Conservation (phyloP, 257 asterid species). For the Paraleonurus japonicus region DNA sequence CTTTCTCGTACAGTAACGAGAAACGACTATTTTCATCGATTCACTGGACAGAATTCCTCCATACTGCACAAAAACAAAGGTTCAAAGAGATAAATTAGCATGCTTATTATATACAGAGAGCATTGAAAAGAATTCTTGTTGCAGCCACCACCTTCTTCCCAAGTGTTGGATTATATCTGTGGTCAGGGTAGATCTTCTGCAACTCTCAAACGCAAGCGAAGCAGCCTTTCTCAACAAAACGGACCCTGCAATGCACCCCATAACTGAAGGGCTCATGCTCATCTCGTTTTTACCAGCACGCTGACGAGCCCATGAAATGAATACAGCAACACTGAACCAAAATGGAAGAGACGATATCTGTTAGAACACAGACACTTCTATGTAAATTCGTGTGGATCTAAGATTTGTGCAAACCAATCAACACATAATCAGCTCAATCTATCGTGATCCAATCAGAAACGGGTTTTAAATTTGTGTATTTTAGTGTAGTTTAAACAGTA, state of each 20-base stretch:
- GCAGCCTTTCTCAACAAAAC: constrained; percentile 79
- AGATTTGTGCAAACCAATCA: no score
- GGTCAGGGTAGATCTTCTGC: constrained; percentile 83
- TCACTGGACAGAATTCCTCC: constrained; percentile 73
- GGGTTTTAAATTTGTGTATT: no score
- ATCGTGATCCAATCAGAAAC: no score
- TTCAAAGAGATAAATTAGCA: neutral
- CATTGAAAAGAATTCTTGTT: neutral
- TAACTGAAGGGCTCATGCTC: constrained; percentile 48
- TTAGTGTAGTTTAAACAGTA: no score
- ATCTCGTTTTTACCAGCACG: constrained; percentile 33
- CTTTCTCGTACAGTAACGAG: neutral
- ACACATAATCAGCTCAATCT: no score
- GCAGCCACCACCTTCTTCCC: constrained; percentile 61
- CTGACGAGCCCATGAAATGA: constrained; percentile 81
- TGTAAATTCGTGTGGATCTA: no score
- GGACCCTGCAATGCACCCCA: constrained; percentile 85
- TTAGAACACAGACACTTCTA: no score
- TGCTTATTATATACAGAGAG: neutral
- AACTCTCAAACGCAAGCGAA: constrained; percentile 63
- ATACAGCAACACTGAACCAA: constrained; percentile 70
- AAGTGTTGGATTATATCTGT: constrained; percentile 78
- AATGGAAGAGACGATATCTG: neutral
- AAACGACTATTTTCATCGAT: neutral
- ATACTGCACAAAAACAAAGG: constrained; percentile 45